phyloP scores from a whole-genome alignment of 2,329 filamentous ascomycete species.

The Cyphellophora europaea region DNA sequence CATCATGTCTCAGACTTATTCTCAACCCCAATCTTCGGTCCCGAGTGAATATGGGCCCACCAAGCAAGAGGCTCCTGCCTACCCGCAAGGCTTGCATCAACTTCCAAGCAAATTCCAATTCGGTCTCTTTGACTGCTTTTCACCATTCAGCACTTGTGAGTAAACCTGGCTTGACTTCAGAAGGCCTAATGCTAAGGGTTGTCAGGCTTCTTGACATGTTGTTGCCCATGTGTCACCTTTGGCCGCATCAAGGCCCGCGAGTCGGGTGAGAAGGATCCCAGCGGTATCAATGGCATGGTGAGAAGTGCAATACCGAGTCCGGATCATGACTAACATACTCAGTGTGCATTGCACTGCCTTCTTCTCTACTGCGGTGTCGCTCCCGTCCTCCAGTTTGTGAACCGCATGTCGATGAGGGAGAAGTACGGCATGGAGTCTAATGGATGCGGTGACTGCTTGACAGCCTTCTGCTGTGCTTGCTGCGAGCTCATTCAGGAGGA shows the following conservation, averaged over 20 bases:
- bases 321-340: conserved; percentile 11
- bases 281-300: conserved; percentile 21
- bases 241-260: conserved; percentile 25
- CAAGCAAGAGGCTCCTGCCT: neutral
- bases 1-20: neutral
- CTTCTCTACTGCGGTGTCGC: conserved; percentile 22
- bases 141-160: conserved; percentile 24
- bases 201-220: conserved; percentile 21
- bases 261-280: conserved; percentile 20
- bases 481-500: conserved; percentile 51
- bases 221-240: conserved; percentile 24
- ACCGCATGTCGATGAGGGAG: conserved; percentile 45
- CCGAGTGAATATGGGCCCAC: neutral
- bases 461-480: conserved; percentile 47
- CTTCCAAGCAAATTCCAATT: conserved; percentile 20
- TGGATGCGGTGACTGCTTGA: conserved; percentile 40
- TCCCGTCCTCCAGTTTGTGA: conserved; percentile 40
- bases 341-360: conserved; percentile 27
- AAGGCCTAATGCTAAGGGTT: conserved; percentile 1
- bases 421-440: conserved; percentile 45
- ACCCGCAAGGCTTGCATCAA: neutral
- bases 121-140: conserved; percentile 25
- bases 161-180: neutral
- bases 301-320: conserved; percentile 21
- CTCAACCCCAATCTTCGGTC: neutral